phyloP scores from a whole-genome alignment of 1,284 basidiomycete species.

The Ganoderma lingzhi region DNA sequence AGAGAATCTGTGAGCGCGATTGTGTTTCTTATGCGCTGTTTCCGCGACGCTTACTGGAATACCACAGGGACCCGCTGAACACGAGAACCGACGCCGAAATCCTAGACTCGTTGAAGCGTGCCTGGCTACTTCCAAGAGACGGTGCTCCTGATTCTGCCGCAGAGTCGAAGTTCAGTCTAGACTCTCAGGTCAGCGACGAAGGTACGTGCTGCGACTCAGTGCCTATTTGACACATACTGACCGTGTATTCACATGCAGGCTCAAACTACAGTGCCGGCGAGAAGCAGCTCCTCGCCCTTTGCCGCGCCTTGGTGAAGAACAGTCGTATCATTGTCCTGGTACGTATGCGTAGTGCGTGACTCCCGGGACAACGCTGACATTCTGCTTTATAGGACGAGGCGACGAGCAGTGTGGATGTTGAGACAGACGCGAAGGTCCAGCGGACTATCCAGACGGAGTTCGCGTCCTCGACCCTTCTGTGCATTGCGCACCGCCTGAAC shows the following conservation, averaged over 20 bases:
- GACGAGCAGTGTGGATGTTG: constrained; percentile 86
- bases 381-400: constrained; percentile 65
- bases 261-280: constrained; percentile 83
- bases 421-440: constrained; percentile 83
- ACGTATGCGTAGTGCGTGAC: constrained; percentile 33
- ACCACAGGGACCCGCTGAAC: constrained; percentile 63
- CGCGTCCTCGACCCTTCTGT: constrained; percentile 65
- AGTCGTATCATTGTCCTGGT: constrained; percentile 77
- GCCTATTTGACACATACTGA: constrained; percentile 6
- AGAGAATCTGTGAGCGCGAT: constrained; percentile 64
- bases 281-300: constrained; percentile 79
- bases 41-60: not conserved
- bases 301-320: constrained; percentile 75
- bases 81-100: constrained; percentile 61
- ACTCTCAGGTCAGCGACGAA: constrained; percentile 70
- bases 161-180: constrained; percentile 73
- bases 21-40: not conserved
- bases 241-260: constrained; percentile 44
- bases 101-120: constrained; percentile 61
- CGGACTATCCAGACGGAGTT: constrained; percentile 80
- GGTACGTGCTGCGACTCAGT: constrained; percentile 43
- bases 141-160: constrained; percentile 55
- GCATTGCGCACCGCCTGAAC: constrained; percentile 81
- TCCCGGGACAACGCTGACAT: constrained; percentile 1
- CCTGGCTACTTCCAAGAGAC: constrained; percentile 65